phyloP scores from a whole-genome alignment of 2,329 filamentous ascomycete genomes.

The Penicillium sp. region DNA sequence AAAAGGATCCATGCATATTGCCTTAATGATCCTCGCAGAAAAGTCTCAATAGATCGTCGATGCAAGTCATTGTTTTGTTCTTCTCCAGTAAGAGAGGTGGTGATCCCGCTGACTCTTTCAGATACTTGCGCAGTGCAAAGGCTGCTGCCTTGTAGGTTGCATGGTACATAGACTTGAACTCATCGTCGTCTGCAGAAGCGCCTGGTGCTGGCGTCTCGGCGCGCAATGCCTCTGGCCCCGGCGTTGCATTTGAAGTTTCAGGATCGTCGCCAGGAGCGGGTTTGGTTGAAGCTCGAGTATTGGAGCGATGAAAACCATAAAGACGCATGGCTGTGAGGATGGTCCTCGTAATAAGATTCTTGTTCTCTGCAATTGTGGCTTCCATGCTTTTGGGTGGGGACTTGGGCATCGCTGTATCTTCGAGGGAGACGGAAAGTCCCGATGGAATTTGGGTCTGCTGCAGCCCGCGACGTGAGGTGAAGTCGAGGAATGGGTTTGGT shows the following conservation, averaged over 20 bases:
- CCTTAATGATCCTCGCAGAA: slow-evolving; percentile 40
- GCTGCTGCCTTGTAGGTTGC: slow-evolving; percentile 44
- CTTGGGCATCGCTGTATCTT: slow-evolving; percentile 17
- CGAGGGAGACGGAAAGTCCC: slow-evolving; percentile 16
- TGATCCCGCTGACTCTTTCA: slow-evolving; percentile 25
- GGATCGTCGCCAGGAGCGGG: slow-evolving; percentile 6
- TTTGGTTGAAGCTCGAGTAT: slow-evolving; percentile 23
- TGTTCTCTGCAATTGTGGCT: slow-evolving; percentile 37
- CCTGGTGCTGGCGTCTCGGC: slow-evolving; percentile 21
- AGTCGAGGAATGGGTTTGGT: slow-evolving; percentile 28
- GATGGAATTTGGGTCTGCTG: slow-evolving; percentile 13
- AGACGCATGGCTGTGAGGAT: slow-evolving; percentile 46
- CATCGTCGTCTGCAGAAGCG: slow-evolving; percentile 34
- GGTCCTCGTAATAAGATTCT: slow-evolving; percentile 41
- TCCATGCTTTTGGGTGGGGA: slow-evolving; percentile 28
- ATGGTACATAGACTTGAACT: slow-evolving; percentile 46
- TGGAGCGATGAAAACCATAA: slow-evolving; percentile 41
- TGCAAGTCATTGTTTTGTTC: slow-evolving; percentile 41
- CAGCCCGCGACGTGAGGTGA: slow-evolving; percentile 5
- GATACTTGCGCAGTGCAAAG: slow-evolving; percentile 42
- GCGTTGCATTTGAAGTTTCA: slow-evolving; percentile 9
- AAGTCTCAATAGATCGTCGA: slow-evolving; percentile 41
- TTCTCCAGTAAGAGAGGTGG: slow-evolving; percentile 32
- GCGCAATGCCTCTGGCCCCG: slow-evolving; percentile 11
- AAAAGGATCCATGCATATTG: background rate